phyloP scores from a whole-genome alignment of 1,139 yeast species.

The Saccharomyces hybrid region DNA sequence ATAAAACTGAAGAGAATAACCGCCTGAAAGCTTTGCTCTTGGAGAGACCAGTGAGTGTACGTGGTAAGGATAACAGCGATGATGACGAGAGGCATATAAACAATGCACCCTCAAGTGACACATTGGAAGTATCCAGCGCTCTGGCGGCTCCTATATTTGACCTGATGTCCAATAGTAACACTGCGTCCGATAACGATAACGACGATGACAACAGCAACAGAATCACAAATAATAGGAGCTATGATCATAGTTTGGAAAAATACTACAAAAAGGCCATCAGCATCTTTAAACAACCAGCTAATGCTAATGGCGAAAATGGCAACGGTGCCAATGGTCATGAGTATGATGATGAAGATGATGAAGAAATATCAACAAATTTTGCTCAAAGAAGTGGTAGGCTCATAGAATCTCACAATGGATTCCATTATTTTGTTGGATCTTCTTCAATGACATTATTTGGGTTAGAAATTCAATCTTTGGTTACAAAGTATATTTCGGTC shows the following conservation, averaged over 20 bases:
- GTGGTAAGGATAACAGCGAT: neutral
- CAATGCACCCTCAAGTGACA: neutral
- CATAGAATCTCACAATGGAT: constrained; percentile 67
- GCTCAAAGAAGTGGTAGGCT: constrained; percentile 62
- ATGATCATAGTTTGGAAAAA: neutral
- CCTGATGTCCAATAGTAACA: neutral
- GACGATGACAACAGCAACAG: constrained; percentile 1
- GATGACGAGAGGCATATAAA: neutral
- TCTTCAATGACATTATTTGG: constrained; percentile 79
- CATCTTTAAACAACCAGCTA: neutral
- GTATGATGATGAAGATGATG: constrained; percentile 14
- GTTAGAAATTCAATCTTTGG: constrained; percentile 55
- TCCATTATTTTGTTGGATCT: constrained; percentile 66
- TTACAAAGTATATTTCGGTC: constrained; percentile 26
- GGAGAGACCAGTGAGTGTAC: neutral
- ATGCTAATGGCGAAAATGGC: neutral
- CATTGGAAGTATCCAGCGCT: neutral
- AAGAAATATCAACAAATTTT: constrained; percentile 56
- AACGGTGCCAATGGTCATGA: neutral
- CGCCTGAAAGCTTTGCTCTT: constrained; percentile 39
- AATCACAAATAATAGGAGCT: neutral
- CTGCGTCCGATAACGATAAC: neutral
- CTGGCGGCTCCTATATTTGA: neutral
- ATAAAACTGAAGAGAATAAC: constrained; percentile 46
- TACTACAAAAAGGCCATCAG: neutral